These are phyloP conservation scores for Euphorbia celastroides DNA, from an alignment of 441 rosid genomes.

Conservation along the genomic window DNA sequence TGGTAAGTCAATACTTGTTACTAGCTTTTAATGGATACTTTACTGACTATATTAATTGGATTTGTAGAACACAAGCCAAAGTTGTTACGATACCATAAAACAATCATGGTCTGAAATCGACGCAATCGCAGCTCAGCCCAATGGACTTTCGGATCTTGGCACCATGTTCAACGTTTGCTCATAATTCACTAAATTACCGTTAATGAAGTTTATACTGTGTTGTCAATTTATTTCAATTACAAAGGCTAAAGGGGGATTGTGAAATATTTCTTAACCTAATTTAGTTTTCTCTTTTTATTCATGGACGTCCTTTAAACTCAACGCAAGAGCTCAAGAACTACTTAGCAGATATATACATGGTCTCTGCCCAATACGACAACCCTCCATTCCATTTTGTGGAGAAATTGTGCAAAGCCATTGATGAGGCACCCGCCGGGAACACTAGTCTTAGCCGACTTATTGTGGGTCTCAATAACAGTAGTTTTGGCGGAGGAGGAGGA, in stretches of 20 bases:
- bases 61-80: constrained; percentile 19
- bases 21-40: too few species aligned
- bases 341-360: not conserved
- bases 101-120: constrained; percentile 23
- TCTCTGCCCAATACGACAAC: constrained; percentile 4
- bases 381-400: not conserved
- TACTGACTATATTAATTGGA: not conserved
- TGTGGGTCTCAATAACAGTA: not conserved
- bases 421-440: not conserved
- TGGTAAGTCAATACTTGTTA: constrained; percentile 34
- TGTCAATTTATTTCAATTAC: too few species aligned
- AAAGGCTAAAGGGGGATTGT: too few species aligned
- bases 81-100: constrained; percentile 17
- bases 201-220: too few species aligned
- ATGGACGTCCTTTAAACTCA: constrained; percentile 10
- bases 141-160: constrained; percentile 7
- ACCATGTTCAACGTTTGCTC: constrained; percentile 11
- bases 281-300: not conserved
- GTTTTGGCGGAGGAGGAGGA: not conserved
- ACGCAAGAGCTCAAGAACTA: constrained; percentile 3
- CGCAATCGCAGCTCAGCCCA: not conserved
- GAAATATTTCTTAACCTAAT: too few species aligned
- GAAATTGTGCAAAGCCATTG: constrained; percentile 1
- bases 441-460: not conserved
- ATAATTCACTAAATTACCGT: not conserved